phyloP scores from a whole-genome alignment of 495 filamentous ascomycete species.

The Penicillium steckii region DNA sequence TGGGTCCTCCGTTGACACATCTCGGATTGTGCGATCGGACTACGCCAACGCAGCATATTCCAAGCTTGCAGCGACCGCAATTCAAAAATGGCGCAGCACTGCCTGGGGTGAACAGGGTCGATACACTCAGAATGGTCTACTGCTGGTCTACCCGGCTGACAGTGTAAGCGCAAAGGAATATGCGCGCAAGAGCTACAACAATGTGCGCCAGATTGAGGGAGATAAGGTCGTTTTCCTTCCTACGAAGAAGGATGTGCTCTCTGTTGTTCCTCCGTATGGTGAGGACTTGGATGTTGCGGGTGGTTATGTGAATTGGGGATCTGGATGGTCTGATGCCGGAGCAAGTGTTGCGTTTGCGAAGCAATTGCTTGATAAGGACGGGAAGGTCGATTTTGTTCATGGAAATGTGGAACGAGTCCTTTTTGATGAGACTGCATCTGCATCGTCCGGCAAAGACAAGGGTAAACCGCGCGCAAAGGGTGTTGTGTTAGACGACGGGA shows the following conservation, averaged over 20 bases:
- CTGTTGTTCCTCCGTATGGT: conserved; percentile 43
- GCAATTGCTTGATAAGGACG: conserved; percentile 55
- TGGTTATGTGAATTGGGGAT: conserved; percentile 79
- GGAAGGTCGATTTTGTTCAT: conserved; percentile 61
- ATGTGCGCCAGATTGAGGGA: conserved; percentile 48
- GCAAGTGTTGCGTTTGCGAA: conserved; percentile 68
- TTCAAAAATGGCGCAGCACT: conserved; percentile 66
- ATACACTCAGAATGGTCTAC: conserved; percentile 74
- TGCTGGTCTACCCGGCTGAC: conserved; percentile 59
- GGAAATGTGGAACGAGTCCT: conserved; percentile 61
- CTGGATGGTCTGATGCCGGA: conserved; percentile 85
- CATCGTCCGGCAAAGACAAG: background rate
- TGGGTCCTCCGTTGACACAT: conserved; percentile 70
- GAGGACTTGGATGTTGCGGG: conserved; percentile 50
- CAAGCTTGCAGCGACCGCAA: conserved; percentile 64
- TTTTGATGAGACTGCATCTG: conserved; percentile 15
- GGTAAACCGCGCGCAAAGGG: conserved; percentile 42
- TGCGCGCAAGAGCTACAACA: conserved; percentile 62
- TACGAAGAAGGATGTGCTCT: conserved; percentile 36
- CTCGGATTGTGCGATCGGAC: conserved; percentile 78
- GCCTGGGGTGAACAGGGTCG: conserved; percentile 61
- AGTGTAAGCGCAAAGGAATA: conserved; percentile 59
- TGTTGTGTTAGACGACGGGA: conserved; percentile 53
- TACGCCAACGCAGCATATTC: conserved; percentile 75
- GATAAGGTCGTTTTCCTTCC: conserved; percentile 53